Base-by-base conservation (phyloP, 805 yeast species). In the Metschnikowia gelsemii region DNA sequence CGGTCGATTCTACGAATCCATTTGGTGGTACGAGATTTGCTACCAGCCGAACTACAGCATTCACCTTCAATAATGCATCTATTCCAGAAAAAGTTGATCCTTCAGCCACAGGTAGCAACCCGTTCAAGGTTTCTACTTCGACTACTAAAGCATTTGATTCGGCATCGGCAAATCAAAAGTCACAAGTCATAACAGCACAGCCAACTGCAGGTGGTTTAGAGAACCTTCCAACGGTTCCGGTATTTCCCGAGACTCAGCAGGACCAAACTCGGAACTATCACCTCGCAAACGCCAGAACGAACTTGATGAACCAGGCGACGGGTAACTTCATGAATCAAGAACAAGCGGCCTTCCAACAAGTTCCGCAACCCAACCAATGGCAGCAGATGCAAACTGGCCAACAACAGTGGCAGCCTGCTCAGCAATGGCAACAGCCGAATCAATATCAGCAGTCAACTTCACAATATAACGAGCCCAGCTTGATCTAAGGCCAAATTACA, bases 121-220 rank as follows among this genome's bases (percentile, higher is more conserved):
- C 88, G 22, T 82, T 82, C 63, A 68, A 78, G 46, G 66, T 67
- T 14, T 60, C 73, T 9, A 61, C 55, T 30, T 52, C 66, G 28
- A 63, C 73, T 12, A 46, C 63, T 19, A 53, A 55, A 32, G 57
- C 67, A 27, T 70, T 70, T 39, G 48, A 58, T 37, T 34, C 46
- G 12, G 64, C 51, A 17, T 32, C 52, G 6, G 42, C 51, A 42
- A 46, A 57, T 38, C 50, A 47, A 22, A 55, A 51, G 20, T 42
- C 39, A 21, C 61, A 49, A 41, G 46, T 62, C 36, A 42, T 75
- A 50, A 63, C 68, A 52, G 64, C 71, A 12, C 84, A 78, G 54
- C 74, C 79, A 2, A 82, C 88, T 2, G 84, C 87, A 24, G 91
- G 90, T 3, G 91, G 90, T 0, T 70, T 81, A 45, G 90, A 84